A percentile compares a stretch with the other conserved stretches of the same genome.
Conservation (phyloP, 345 rosid genomes). For the Carallia brachiata region DNA sequence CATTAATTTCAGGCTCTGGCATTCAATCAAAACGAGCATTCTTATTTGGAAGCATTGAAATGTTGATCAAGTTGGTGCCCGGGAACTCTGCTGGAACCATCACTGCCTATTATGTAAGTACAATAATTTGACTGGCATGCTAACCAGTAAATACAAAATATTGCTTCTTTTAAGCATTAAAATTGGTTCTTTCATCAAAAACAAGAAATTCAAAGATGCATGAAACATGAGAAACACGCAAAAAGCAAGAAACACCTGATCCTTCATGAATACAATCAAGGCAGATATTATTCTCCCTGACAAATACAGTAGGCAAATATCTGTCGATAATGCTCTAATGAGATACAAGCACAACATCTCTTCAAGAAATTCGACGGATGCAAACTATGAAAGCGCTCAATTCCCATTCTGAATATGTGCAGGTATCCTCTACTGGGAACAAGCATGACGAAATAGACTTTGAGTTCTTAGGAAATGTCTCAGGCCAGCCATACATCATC, state of each 20-base stretch:
- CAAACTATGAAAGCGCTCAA: not conserved
- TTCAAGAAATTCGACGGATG: not conserved
- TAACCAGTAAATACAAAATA: no score
- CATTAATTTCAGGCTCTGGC: constrained; percentile 45
- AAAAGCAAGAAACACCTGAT: no score
- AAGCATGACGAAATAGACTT: constrained; percentile 71
- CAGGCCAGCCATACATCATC: constrained; percentile 70
- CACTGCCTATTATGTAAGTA: constrained; percentile 59
- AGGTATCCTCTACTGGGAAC: constrained; percentile 59
- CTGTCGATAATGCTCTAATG: not conserved
- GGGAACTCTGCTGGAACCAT: constrained; percentile 88
- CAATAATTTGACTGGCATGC: not conserved
- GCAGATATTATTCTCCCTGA: no score
- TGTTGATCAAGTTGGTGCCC: constrained; percentile 78
- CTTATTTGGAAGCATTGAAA: constrained; percentile 71
- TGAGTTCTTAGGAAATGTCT: constrained; percentile 68
- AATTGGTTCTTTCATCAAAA: no score
- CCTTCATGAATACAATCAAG: no score
- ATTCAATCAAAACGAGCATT: constrained; percentile 55
- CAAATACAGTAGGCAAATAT: no score
- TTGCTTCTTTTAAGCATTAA: no score
- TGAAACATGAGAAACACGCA: no score
- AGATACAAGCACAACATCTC: not conserved
- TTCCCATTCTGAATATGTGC: constrained; percentile 13
- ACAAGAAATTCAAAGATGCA: no score